Conservation (phyloP, 192 early-diverging fungal genomes). For the Neocallimastix lanati region DNA sequence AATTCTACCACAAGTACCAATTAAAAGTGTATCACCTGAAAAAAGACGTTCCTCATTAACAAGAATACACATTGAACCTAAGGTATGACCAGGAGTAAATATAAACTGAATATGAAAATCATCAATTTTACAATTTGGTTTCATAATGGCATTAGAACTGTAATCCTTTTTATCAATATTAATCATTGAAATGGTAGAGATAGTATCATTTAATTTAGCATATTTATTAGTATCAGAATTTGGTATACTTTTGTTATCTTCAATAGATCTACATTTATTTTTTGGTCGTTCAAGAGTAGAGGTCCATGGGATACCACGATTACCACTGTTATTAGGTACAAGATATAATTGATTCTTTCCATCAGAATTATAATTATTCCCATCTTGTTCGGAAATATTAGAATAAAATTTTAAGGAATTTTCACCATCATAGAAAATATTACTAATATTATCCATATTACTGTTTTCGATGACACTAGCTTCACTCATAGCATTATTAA, state of each 20-base stretch:
- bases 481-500: background rate
- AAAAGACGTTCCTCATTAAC: background rate
- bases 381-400: background rate
- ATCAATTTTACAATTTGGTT: background rate
- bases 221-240: background rate
- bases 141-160: background rate
- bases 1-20: background rate
- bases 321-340: no score
- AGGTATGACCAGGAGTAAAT: background rate
- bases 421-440: background rate
- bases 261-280: background rate
- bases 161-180: background rate
- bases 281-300: background rate
- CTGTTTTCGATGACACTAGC: background rate
- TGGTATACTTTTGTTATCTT: background rate
- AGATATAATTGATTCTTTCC: no score
- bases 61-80: background rate
- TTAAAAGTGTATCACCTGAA: background rate
- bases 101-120: background rate
- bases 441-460: background rate
- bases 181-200: background rate
- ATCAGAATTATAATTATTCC: no score
- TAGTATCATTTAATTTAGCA: background rate
- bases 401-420: background rate
- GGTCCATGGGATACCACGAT: background rate